A percentile compares a stretch with the other conserved stretches of the same genome.
These are phyloP conservation scores for Prunus davidiana DNA, from an alignment of 306 rosid species.

Conservation along the genomic window DNA sequence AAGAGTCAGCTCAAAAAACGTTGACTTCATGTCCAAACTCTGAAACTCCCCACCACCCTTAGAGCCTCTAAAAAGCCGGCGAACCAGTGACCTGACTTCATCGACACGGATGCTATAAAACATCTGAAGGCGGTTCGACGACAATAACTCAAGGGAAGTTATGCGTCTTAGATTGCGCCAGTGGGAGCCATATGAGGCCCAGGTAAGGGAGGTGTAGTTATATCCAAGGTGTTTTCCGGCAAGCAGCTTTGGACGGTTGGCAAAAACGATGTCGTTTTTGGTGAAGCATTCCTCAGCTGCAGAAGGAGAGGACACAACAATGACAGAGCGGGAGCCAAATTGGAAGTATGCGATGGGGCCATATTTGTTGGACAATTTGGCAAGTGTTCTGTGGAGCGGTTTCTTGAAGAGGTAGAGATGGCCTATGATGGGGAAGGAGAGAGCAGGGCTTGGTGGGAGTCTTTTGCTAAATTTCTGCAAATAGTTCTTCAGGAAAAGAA, in stretches of 20 bases:
- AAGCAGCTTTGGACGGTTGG: constrained; percentile 36
- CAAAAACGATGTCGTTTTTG: constrained; percentile 36
- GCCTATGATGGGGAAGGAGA: constrained; percentile 28
- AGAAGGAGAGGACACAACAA: constrained; percentile 38
- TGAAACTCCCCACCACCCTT: constrained; percentile 11
- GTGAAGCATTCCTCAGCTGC: constrained; percentile 38
- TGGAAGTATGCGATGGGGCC: constrained; percentile 32
- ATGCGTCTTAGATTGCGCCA: constrained; percentile 40
- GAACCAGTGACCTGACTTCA: constrained; percentile 28
- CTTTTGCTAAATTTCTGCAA: background rate
- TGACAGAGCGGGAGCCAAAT: constrained; percentile 32
- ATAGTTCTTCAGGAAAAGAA: background rate
- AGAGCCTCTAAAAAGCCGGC: background rate
- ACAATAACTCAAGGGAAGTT: constrained; percentile 26
- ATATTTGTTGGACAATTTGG: constrained; percentile 19
- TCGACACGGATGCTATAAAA: constrained; percentile 18
- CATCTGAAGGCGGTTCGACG: constrained; percentile 27
- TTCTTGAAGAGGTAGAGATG: constrained; percentile 41
- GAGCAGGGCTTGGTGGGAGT: constrained; percentile 35
- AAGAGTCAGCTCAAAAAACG: constrained; percentile 23
- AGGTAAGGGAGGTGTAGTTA: constrained; percentile 27
- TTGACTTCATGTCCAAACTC: constrained; percentile 13
- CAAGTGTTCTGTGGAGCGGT: constrained; percentile 29
- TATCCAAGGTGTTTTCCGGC: constrained; percentile 26
- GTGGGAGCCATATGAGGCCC: constrained; percentile 41